phyloP scores from a whole-genome alignment of 352 stramenopile genomes.

The Hyaloperonospora brassicae region DNA sequence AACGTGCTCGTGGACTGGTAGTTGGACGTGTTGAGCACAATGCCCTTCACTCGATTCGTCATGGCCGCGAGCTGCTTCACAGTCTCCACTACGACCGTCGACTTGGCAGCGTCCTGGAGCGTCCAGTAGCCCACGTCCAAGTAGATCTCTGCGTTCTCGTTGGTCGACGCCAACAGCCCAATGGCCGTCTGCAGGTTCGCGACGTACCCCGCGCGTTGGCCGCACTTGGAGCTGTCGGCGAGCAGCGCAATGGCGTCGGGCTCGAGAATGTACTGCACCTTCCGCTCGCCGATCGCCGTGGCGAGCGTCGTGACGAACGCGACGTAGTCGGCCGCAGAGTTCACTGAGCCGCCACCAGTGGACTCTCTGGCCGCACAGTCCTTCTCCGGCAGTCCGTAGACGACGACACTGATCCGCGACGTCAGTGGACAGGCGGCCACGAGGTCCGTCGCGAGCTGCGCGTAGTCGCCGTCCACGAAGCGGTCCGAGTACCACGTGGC shows the following conservation, averaged over 20 bases:
- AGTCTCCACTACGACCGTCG: constrained; percentile 21
- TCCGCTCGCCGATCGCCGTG: constrained; percentile 37
- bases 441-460: constrained; percentile 23
- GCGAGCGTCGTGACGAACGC: constrained; percentile 42
- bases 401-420: constrained; percentile 46
- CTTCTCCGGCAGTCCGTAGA: constrained; percentile 71
- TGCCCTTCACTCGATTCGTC: constrained; percentile 42
- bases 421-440: constrained; percentile 29
- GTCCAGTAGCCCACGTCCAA: constrained; percentile 66
- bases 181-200: constrained; percentile 47
- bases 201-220: constrained; percentile 38
- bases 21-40: constrained; percentile 75
- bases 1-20: constrained; percentile 53
- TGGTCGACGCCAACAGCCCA: constrained; percentile 31
- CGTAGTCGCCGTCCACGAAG: constrained; percentile 31
- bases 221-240: constrained; percentile 26
- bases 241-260: constrained; percentile 56
- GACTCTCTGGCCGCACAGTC: constrained; percentile 58
- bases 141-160: constrained; percentile 66
- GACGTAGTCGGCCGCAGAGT: constrained; percentile 40
- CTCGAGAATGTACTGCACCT: constrained; percentile 63
- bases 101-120: constrained; percentile 24
- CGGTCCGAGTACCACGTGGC: constrained; percentile 68
- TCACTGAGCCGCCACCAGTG: constrained; percentile 23
- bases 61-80: constrained; percentile 34